Conservation (phyloP, 768 basidiomycete genomes). For the Trametopsis cervina region DNA sequence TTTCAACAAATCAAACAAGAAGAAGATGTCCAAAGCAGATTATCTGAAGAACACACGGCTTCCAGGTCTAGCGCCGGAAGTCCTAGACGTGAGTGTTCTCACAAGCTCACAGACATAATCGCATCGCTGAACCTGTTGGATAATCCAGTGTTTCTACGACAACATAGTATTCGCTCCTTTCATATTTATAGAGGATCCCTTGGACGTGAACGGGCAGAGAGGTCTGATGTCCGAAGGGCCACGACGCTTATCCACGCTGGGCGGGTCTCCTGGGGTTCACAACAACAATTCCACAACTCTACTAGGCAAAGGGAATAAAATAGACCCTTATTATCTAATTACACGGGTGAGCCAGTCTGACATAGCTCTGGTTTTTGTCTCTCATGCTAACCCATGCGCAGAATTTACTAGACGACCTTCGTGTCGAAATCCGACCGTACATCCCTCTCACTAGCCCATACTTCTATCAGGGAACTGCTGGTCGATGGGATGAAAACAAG, state of each 20-base stretch:
- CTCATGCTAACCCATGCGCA: constrained; percentile 22
- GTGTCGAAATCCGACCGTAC: constrained; percentile 52
- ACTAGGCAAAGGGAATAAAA: constrained; percentile 55
- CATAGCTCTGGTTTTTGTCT: not conserved
- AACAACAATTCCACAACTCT: constrained; percentile 30
- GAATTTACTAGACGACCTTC: constrained; percentile 64
- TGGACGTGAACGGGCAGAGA: constrained; percentile 58
- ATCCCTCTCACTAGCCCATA: constrained; percentile 62
- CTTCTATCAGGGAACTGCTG: constrained; percentile 55
- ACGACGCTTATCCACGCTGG: constrained; percentile 34
- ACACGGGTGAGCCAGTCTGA: constrained; percentile 46
- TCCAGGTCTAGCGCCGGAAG: constrained; percentile 74
- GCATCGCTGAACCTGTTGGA: not conserved
- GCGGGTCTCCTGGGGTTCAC: constrained; percentile 21
- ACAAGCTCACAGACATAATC: constrained; percentile 1
- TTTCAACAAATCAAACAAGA: constrained; percentile 96
- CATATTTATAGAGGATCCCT: constrained; percentile 89
- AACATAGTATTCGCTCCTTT: constrained; percentile 96
- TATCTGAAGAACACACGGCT: constrained; percentile 90
- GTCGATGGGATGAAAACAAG: constrained; percentile 61
- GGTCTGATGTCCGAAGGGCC: constrained; percentile 37
- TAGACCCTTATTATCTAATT: constrained; percentile 92
- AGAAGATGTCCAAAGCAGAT: constrained; percentile 93
- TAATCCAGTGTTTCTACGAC: constrained; percentile 81
- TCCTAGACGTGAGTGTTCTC: constrained; percentile 66